These are phyloP conservation scores for Pythium rishiriense DNA, from an alignment of 352 stramenopile genomes.

Conservation along the genomic window DNA sequence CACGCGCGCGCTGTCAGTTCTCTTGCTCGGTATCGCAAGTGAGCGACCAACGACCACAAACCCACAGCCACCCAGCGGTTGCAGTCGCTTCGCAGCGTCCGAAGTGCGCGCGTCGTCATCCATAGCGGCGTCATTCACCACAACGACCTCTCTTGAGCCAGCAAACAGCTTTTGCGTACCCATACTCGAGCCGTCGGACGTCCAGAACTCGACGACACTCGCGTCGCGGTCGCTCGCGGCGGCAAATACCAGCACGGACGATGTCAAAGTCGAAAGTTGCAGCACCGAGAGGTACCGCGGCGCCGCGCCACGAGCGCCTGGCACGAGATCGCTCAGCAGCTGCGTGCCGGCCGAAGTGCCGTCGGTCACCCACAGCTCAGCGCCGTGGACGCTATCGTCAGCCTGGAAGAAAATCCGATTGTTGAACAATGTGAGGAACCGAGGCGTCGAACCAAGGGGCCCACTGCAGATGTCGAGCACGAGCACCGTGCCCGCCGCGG, in stretches of 20 bases:
- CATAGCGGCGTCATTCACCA: slow-evolving; percentile 37
- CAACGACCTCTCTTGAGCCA: slow-evolving; percentile 34
- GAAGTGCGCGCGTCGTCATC: slow-evolving; percentile 18
- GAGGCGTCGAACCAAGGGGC: slow-evolving; percentile 38
- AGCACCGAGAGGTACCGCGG: slow-evolving; percentile 52
- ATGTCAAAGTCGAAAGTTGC: slow-evolving; percentile 5
- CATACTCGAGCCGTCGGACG: slow-evolving; percentile 49
- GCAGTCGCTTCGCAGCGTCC: slow-evolving; percentile 10
- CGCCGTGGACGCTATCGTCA: slow-evolving; percentile 70
- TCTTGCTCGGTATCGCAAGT: not conserved
- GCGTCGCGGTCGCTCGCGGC: slow-evolving; percentile 36
- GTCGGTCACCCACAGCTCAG: slow-evolving; percentile 81
- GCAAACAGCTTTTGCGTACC: slow-evolving; percentile 59
- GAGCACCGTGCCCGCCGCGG: slow-evolving; percentile 41
- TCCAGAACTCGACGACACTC: slow-evolving; percentile 69
- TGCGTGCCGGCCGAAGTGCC: slow-evolving; percentile 46
- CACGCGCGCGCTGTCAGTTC: not conserved
- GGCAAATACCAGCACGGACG: slow-evolving; percentile 32
- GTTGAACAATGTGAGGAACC: slow-evolving; percentile 52
- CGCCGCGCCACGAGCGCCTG: slow-evolving; percentile 43
- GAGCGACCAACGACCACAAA: slow-evolving; percentile 33
- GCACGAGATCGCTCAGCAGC: slow-evolving; percentile 62
- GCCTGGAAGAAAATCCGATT: slow-evolving; percentile 73
- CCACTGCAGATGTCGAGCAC: slow-evolving; percentile 68
- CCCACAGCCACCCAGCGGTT: slow-evolving; percentile 1